These are phyloP conservation scores for Chamaenerion angustifolium DNA, from an alignment of 345 rosid species.

Conservation along the genomic window DNA sequence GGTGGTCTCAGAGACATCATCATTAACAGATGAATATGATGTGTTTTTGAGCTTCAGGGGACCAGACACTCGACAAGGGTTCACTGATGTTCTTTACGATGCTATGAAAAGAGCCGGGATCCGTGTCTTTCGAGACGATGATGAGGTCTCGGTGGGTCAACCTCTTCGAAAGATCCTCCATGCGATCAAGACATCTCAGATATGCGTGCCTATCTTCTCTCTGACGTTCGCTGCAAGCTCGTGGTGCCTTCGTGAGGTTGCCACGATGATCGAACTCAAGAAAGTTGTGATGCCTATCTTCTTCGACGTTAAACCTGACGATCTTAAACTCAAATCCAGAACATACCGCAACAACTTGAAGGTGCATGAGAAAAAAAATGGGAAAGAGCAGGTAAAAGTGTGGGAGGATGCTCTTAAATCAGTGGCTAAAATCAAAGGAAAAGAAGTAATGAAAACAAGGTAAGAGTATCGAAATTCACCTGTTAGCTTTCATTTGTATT, in stretches of 20 bases:
- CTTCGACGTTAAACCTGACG: too few relatives aligned
- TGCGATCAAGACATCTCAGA: neutral
- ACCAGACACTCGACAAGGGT: neutral
- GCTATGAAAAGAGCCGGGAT: too few relatives aligned
- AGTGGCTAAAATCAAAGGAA: neutral
- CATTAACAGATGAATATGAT: neutral
- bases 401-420: slow-evolving; percentile 1
- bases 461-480: too few relatives aligned
- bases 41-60: slow-evolving; percentile 7
- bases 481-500: too few relatives aligned
- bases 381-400: neutral
- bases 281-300: too few relatives aligned
- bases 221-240: neutral
- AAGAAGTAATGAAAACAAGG: neutral
- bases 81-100: neutral
- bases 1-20: too few relatives aligned
- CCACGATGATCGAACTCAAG: too few relatives aligned
- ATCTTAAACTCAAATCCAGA: too few relatives aligned
- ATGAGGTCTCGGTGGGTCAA: too few relatives aligned
- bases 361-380: neutral
- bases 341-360: too few relatives aligned
- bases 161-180: neutral
- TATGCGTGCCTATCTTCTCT: slow-evolving; percentile 6
- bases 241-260: slow-evolving; percentile 2
- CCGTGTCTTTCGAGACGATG: too few relatives aligned